Conservation (phyloP, 164 flowering plant genomes). For the Paratinospora sagittata region DNA sequence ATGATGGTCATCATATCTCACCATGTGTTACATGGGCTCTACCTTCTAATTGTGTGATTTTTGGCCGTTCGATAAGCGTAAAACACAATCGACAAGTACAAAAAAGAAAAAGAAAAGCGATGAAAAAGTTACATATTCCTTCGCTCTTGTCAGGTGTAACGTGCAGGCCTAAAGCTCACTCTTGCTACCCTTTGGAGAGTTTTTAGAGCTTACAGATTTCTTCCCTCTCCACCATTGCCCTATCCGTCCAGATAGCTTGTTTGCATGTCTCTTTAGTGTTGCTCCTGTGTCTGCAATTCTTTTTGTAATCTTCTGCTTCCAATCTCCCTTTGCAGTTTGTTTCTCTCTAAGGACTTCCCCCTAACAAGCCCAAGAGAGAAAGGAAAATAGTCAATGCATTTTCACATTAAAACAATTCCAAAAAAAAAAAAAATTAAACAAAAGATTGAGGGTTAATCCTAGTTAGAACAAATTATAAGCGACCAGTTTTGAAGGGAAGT, state of each 20-base stretch:
- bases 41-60: neutral
- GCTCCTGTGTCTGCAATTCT: conserved; percentile 31
- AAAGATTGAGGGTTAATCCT: neutral
- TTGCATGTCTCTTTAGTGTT: conserved; percentile 44
- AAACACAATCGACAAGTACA: neutral
- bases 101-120: too few relatives aligned
- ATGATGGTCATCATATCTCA: neutral
- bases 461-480: neutral
- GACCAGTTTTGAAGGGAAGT: conserved; percentile 67
- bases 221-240: conserved; percentile 58
- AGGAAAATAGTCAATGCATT: neutral
- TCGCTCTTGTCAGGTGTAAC: neutral
- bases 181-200: conserved; percentile 35
- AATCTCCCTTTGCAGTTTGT: conserved; percentile 36
- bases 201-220: conserved; percentile 27
- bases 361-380: conserved; percentile 24
- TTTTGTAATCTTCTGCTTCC: conserved; percentile 51
- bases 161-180: conserved; percentile 44
- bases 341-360: conserved; percentile 60
- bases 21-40: neutral
- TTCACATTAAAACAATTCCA: neutral
- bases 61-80: neutral
- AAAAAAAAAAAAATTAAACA: neutral
- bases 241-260: conserved; percentile 37
- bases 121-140: neutral